Conservation (phyloP, 2,329 filamentous ascomycete genomes). For the Stylonectria norvegica region DNA sequence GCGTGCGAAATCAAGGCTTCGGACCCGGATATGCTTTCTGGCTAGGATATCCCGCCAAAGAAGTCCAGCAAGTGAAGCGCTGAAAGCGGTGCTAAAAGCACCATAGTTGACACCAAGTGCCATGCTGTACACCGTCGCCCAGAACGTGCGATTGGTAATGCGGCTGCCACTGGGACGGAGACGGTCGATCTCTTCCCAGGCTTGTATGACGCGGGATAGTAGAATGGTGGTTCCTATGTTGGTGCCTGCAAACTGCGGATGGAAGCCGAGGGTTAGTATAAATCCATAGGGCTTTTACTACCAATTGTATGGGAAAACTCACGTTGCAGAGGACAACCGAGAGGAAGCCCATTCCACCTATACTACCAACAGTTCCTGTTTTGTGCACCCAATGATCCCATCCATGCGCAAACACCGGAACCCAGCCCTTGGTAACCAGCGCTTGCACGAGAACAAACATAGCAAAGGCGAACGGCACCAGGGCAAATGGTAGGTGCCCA, state of each 20-base stretch:
- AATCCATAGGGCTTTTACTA: background rate
- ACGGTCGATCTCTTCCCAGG: slow-evolving; percentile 60
- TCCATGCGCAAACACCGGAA: slow-evolving; percentile 67
- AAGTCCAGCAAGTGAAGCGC: slow-evolving; percentile 67
- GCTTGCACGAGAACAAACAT: slow-evolving; percentile 76
- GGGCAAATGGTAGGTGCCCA: slow-evolving; percentile 61
- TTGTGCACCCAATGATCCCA: slow-evolving; percentile 71
- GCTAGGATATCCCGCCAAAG: slow-evolving; percentile 69
- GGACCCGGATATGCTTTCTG: slow-evolving; percentile 65
- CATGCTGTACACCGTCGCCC: slow-evolving; percentile 73
- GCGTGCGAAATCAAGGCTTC: slow-evolving; percentile 61
- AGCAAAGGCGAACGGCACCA: slow-evolving; percentile 67
- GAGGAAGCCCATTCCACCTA: slow-evolving; percentile 71
- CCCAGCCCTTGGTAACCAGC: slow-evolving; percentile 71
- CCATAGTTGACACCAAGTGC: slow-evolving; percentile 72
- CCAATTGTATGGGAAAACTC: slow-evolving; percentile 37
- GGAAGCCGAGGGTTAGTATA: background rate
- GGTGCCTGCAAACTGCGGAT: slow-evolving; percentile 64
- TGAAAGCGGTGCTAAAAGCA: slow-evolving; percentile 70
- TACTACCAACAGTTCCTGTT: slow-evolving; percentile 64
- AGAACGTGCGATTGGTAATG: slow-evolving; percentile 65
- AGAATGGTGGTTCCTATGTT: slow-evolving; percentile 76
- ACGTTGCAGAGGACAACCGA: slow-evolving; percentile 71
- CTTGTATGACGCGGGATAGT: slow-evolving; percentile 65
- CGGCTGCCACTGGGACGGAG: slow-evolving; percentile 35